Evolutionary conservation across 345 rosid genomes (phyloP), one percentile per base, ranked within the genome.

Genomic region (Acer campestre): DNA sequence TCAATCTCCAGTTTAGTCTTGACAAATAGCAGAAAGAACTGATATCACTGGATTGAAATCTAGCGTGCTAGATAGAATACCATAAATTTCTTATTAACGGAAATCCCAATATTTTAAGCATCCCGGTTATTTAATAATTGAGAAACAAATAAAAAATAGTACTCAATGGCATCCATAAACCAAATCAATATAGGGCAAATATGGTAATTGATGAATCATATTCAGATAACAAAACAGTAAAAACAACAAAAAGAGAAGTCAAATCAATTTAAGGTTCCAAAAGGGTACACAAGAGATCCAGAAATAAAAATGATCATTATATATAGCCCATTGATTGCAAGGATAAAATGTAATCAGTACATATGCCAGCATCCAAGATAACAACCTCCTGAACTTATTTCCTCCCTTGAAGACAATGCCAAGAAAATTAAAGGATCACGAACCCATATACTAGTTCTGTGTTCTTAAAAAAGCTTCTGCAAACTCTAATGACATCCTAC

Each of bases 401-500:
- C 80, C 80, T 77, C 80, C 81, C 74, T 75, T 71, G 51, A 81
- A 82, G 81, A 81, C 76, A 80, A 79, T 65, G 81, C 78, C 75
- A 79, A 77, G 76, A 82, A 80, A 84, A 76, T 67, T 70, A 76
- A 42, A 78, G 83, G 87, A 80, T 74, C 64, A 80, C 75, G 77
- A 79, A 78, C 83, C 81, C 83, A 81, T 80, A 22, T 80, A 78
- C 86, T 82, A 82, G 79, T 73, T 80, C 67, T 80, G 82, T 84
- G 85, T 82, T 80, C 75, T 82, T 84, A 55, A 75, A 77, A 73
- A 74, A 44, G 64, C 80, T 82, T 80, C 81, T 35, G 75, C 75
- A 82, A 82, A 77, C 84, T 72, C 87, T 84, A 79, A 73, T 73
- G 85, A 77, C 81, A 82, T 67, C 73, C 88, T 80, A 86, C 85